Evolutionary conservation across 2,329 filamentous ascomycete species (phyloP), one percentile per base, ranked within the genome.

Genomic region (Colletotrichum spinosum): DNA sequence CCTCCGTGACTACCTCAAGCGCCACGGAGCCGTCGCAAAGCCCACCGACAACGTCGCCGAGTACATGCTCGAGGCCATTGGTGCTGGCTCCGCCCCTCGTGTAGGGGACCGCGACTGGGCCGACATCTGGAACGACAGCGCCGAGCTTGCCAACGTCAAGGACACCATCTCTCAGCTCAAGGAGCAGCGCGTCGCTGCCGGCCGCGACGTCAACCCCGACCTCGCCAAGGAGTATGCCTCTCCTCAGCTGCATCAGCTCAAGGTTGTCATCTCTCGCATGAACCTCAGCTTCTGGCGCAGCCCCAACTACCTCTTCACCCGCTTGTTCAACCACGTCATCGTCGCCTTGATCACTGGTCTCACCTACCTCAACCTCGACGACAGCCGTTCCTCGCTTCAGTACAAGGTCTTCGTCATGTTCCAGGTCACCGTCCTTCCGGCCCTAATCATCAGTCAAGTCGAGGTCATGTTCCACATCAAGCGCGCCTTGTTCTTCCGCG

Each of bases 381-480:
- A 94, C 72, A 93, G 91, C 2, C 87, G 91, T 9, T 81, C 90
- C 1, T 92, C 90, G 2, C 84, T 97, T 5, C 94, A 97, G 77
- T 92, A 96, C 81, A 90, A 90, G 66, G 86, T 97, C 68, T 97
- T 97, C 77, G 88, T 95, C 77, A 92, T 96, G 76, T 97, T 97
- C 86, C 93, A 97, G 76, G 88, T 94, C 55, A 93, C 92, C 0
- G 92, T 97, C 25, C 84, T 97, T 34, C 93, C 93, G 0, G 92
- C 92, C 1, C 83, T 97, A 37, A 93, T 97, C 75, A 88, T 97
- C 61, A 88, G 90, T 1, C 93, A 97, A 73, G 91, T 97, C 58
- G 91, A 97, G 77, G 88, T 91, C 45, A 94, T 94, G 80, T 97
- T 92, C 76, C 90, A 94, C 73, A 82, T 94, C 72, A 90, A 91